These are phyloP conservation scores for Drosera capensis DNA, from an alignment of 148 eudicot genomes.

Conservation along the genomic window DNA sequence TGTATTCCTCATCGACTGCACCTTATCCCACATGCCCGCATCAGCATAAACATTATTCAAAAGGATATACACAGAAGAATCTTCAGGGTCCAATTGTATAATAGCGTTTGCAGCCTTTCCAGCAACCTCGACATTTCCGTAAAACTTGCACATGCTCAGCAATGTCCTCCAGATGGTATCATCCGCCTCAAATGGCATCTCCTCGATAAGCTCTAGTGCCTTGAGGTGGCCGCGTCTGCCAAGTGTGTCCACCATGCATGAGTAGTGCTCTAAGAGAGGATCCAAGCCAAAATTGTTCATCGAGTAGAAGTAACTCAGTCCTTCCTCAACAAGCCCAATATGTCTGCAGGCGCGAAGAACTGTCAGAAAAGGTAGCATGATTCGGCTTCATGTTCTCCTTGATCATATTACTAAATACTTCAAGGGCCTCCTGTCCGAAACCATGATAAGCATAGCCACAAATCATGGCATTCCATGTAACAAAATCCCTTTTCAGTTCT, in stretches of 20 bases:
- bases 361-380: slow-evolving; percentile 74
- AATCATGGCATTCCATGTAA: slow-evolving; percentile 84
- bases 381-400: slow-evolving; percentile 51
- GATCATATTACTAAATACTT: slow-evolving; percentile 50
- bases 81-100: slow-evolving; percentile 57
- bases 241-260: slow-evolving; percentile 76
- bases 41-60: slow-evolving; percentile 63
- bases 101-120: slow-evolving; percentile 55
- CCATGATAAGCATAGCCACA: slow-evolving; percentile 88
- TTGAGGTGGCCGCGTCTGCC: slow-evolving; percentile 56
- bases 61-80: slow-evolving; percentile 67
- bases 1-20: slow-evolving; percentile 30
- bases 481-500: slow-evolving; percentile 46
- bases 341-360: slow-evolving; percentile 88
- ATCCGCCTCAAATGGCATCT: slow-evolving; percentile 79
- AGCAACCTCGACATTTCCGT: slow-evolving; percentile 71
- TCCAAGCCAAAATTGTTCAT: slow-evolving; percentile 45
- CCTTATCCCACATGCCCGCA: slow-evolving; percentile 74
- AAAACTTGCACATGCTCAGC: slow-evolving; percentile 70
- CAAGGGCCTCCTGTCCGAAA: slow-evolving; percentile 53
- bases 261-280: slow-evolving; percentile 72
- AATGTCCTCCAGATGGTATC: slow-evolving; percentile 86
- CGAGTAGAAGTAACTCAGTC: slow-evolving; percentile 41
- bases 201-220: slow-evolving; percentile 51
- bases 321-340: slow-evolving; percentile 57